phyloP scores from a whole-genome alignment of 805 yeast genomes.

The Ogataea saltuana region DNA sequence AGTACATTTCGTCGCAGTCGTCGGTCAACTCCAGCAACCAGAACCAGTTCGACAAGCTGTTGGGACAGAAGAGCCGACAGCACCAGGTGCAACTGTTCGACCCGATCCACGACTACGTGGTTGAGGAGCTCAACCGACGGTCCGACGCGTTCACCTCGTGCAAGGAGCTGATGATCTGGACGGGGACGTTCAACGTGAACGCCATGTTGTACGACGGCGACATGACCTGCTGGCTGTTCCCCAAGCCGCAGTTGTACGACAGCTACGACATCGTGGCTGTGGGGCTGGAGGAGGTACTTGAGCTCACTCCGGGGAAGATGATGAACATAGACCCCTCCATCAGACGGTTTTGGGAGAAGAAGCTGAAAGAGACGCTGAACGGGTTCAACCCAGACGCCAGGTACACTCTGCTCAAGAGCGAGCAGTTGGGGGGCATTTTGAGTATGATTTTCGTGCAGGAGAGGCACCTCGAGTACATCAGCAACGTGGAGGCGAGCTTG shows the following conservation, averaged over 20 bases:
- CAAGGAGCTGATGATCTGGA: constrained; percentile 44
- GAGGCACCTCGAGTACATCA: constrained; percentile 50
- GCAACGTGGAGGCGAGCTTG: constrained; percentile 65
- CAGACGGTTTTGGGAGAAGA: constrained; percentile 64
- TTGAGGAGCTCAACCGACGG: constrained; percentile 41
- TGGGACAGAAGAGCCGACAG: constrained; percentile 51
- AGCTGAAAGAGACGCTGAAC: constrained; percentile 50
- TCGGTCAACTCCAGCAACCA: constrained; percentile 27
- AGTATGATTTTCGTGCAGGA: constrained; percentile 66
- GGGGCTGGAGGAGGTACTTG: constrained; percentile 90
- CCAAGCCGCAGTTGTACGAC: constrained; percentile 36
- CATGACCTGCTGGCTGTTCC: constrained; percentile 47
- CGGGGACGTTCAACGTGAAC: constrained; percentile 58
- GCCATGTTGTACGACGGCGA: constrained; percentile 47
- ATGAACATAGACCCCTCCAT: constrained; percentile 69
- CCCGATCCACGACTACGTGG: constrained; percentile 56
- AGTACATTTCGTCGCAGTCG: constrained; percentile 32
- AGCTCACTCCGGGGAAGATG: constrained; percentile 80
- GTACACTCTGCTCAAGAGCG: constrained; percentile 58
- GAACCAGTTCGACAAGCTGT: constrained; percentile 41
- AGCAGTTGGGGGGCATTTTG: constrained; percentile 84
- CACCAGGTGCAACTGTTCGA: constrained; percentile 45
- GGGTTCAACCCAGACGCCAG: constrained; percentile 35
- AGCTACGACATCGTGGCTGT: constrained; percentile 72
- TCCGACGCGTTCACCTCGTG: constrained; percentile 42